Evolutionary conservation across 23 red algal genomes (phyloP).

Genomic region (Agarophyton chilense): DNA sequence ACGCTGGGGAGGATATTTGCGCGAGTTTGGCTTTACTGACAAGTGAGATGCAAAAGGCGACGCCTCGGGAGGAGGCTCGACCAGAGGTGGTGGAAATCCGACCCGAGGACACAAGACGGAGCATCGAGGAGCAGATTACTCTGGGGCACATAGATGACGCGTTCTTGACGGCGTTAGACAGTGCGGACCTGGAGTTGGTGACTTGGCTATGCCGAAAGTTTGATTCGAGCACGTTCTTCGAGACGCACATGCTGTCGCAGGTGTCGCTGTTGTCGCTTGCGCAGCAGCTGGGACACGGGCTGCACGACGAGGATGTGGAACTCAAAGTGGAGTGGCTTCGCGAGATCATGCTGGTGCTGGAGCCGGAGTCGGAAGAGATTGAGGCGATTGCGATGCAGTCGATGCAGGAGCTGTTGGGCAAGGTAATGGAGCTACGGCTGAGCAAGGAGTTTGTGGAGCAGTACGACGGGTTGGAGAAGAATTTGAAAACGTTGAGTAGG

Average conservation of each 20-base stretch:
- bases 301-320: slow-evolving; percentile 33
- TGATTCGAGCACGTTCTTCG: slow-evolving; percentile 59
- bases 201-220: slow-evolving; percentile 50
- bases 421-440: slow-evolving; percentile 48
- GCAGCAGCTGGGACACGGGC: slow-evolving; percentile 41
- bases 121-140: slow-evolving; percentile 51
- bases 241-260: slow-evolving; percentile 58
- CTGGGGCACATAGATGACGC: slow-evolving; percentile 45
- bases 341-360: slow-evolving; percentile 65
- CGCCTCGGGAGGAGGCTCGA: background rate
- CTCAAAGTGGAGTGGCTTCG: slow-evolving; percentile 73
- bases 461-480: slow-evolving; percentile 62
- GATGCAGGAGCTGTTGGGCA: slow-evolving; percentile 36
- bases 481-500: slow-evolving; percentile 59
- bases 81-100: slow-evolving; percentile 33
- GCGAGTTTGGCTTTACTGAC: slow-evolving; percentile 33
- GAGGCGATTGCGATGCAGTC: slow-evolving; percentile 40
- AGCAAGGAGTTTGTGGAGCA: slow-evolving; percentile 52
- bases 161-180: slow-evolving; percentile 60
- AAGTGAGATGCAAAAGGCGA: slow-evolving; percentile 23
- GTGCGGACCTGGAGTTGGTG: slow-evolving; percentile 51
- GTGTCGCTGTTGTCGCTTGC: slow-evolving; percentile 46
- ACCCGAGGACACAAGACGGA: slow-evolving; percentile 41
- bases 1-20: slow-evolving; percentile 38
- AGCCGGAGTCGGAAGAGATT: slow-evolving; percentile 57